Conservation (phyloP, 2,329 filamentous ascomycete genomes). For the Pseudogymnoascus destructans region DNA sequence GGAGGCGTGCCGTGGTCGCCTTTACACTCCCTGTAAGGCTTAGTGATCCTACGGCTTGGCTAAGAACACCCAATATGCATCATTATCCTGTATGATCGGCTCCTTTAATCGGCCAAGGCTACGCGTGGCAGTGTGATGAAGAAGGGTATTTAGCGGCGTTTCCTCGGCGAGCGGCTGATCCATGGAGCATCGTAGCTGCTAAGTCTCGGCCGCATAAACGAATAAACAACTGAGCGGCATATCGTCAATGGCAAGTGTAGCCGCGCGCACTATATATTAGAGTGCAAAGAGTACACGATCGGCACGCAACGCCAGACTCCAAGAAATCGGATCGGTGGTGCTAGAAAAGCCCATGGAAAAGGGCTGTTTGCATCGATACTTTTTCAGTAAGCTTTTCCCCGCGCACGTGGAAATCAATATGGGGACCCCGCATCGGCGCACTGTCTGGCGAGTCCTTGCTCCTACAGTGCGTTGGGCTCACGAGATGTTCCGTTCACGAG, state of each 20-base stretch:
- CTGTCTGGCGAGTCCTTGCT: not conserved
- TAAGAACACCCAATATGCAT: not conserved
- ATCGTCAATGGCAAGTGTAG: not conserved
- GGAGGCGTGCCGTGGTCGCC: not conserved
- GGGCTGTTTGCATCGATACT: not conserved
- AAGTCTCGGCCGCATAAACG: not conserved
- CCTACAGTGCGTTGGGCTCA: not conserved
- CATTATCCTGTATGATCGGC: not conserved
- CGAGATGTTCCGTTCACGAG: not conserved
- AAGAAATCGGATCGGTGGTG: not conserved
- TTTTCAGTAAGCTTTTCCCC: not conserved
- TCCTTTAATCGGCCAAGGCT: not conserved
- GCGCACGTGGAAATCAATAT: not conserved
- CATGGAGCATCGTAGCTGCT: not conserved
- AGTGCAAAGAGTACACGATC: not conserved
- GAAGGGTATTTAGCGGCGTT: not conserved
- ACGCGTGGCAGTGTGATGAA: conserved; percentile 43
- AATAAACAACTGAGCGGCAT: not conserved
- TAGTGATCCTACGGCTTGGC: not conserved
- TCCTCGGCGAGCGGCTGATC: conserved; percentile 4
- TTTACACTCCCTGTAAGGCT: not conserved
- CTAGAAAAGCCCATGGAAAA: not conserved
- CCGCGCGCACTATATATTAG: not conserved
- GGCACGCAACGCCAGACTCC: not conserved
- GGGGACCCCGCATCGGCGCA: not conserved